Evolutionary conservation across 257 asterid species (phyloP).

Genomic region (Solanum pennellii): DNA sequence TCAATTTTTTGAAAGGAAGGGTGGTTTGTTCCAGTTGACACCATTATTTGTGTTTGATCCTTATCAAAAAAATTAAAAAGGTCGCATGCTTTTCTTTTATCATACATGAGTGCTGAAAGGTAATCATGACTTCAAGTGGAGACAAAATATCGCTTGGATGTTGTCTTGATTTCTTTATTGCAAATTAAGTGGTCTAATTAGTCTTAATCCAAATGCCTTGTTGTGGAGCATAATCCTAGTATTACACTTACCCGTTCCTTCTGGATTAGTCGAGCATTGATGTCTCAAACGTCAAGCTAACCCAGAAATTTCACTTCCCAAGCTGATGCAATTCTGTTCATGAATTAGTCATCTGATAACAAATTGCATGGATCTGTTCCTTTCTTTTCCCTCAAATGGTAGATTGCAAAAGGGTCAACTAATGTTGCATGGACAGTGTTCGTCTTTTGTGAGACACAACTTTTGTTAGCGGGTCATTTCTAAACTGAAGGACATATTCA

Average conservation of each 20-base stretch:
- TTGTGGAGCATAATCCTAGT: background rate
- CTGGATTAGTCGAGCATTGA: background rate
- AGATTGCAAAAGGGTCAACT: background rate
- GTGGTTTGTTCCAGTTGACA: background rate
- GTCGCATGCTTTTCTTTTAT: background rate
- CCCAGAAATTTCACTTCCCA: background rate
- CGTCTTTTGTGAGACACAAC: background rate
- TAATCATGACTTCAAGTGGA: slow-evolving; percentile 32
- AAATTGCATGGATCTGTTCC: background rate
- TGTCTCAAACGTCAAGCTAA: background rate
- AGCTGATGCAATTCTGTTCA: background rate
- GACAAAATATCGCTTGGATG: slow-evolving; percentile 24
- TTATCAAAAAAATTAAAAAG: background rate
- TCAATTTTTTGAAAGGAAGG: background rate
- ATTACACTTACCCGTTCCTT: background rate
- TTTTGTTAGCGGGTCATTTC: background rate
- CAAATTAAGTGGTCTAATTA: background rate
- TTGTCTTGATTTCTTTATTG: background rate
- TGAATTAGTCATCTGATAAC: background rate
- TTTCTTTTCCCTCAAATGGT: background rate
- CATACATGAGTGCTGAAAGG: background rate
- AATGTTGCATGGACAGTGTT: background rate
- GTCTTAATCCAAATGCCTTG: background rate
- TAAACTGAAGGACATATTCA: background rate
- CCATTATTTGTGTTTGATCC: background rate